Evolutionary conservation across 2,329 filamentous ascomycete genomes (phyloP).

Genomic region (Trichoderma sp.): DNA sequence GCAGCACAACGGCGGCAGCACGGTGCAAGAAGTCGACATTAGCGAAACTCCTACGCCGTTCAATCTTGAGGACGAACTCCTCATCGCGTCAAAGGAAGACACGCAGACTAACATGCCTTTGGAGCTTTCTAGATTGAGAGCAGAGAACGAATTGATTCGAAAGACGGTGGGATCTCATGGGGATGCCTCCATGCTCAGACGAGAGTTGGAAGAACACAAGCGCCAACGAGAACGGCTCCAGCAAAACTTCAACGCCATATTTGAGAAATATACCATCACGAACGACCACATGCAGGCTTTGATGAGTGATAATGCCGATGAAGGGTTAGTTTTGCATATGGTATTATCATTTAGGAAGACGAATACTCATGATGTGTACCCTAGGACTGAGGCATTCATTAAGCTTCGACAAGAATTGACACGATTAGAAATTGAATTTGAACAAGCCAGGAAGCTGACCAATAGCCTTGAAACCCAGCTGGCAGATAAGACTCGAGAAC

Average conservation of each 20-base stretch:
- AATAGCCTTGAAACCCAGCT: conserved; percentile 47
- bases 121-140: conserved; percentile 56
- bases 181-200: conserved; percentile 52
- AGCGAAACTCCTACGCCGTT: conserved; percentile 29
- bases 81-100: conserved; percentile 43
- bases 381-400: conserved; percentile 51
- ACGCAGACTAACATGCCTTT: conserved; percentile 42
- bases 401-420: conserved; percentile 49
- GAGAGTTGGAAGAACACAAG: conserved; percentile 54
- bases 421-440: conserved; percentile 46
- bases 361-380: conserved; percentile 21
- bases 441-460: conserved; percentile 41
- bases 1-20: conserved; percentile 34
- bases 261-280: conserved; percentile 55
- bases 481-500: conserved; percentile 53
- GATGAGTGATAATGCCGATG: conserved; percentile 47
- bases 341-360: conserved; percentile 20
- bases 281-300: conserved; percentile 57
- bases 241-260: conserved; percentile 52
- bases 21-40: conserved; percentile 23
- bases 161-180: conserved; percentile 52
- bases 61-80: conserved; percentile 60
- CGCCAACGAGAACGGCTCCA: conserved; percentile 51
- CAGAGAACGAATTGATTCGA: conserved; percentile 58
- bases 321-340: conserved; percentile 49